Percentiles rank a stretch among this genome's conserved stretches.
phyloP scores from a whole-genome alignment of 306 rosid species.

The Alnus rubra region DNA sequence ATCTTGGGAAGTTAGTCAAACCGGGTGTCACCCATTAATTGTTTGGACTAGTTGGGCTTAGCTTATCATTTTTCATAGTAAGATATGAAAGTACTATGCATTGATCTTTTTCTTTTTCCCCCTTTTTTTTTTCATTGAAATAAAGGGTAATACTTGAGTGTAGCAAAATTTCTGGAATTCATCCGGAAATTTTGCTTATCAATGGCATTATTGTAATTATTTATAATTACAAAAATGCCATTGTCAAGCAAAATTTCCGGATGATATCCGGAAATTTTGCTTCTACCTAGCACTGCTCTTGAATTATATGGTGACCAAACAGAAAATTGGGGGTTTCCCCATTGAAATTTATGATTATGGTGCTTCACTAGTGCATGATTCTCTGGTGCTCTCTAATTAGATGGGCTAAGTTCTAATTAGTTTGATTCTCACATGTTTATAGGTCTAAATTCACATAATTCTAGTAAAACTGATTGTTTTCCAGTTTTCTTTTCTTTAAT shows the following conservation, averaged over 20 bases:
- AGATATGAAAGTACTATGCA: no score
- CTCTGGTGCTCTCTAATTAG: not conserved
- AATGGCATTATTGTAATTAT: no score
- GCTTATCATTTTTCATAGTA: not conserved
- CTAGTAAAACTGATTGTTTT: not conserved
- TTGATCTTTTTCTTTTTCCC: no score
- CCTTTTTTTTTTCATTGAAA: not conserved
- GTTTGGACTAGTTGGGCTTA: not conserved
- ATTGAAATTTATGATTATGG: not conserved
- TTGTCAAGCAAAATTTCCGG: no score
- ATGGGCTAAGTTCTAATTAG: not conserved
- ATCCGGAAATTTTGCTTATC: no score
- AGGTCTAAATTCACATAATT: not conserved
- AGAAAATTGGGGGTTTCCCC: not conserved
- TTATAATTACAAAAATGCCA: no score
- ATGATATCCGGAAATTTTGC: no score
- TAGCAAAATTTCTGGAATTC: no score
- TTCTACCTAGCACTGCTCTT: no score
- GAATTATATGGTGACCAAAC: constrained; percentile 13
- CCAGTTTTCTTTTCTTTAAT: not conserved
- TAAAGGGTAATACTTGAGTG: no score
- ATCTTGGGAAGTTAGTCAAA: constrained; percentile 6
- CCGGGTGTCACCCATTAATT: not conserved
- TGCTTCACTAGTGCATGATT: not conserved
- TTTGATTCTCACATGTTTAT: not conserved